These are phyloP conservation scores for Paspalum notatum DNA, from an alignment of 176 grass and related monocot genomes.

Conservation along the genomic window DNA sequence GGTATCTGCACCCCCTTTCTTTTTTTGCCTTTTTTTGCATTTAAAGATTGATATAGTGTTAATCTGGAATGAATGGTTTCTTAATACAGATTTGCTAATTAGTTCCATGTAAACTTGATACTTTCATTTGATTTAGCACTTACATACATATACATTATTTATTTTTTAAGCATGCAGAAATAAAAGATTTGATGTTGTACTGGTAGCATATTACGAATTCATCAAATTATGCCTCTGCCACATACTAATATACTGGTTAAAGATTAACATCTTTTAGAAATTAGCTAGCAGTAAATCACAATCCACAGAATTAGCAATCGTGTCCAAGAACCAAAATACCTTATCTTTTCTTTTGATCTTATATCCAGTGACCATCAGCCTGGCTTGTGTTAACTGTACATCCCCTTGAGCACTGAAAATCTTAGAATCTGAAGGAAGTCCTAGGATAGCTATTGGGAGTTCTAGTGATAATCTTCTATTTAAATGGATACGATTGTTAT, in stretches of 20 bases:
- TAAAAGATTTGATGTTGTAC: background rate
- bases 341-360: background rate
- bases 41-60: background rate
- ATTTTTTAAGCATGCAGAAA: background rate
- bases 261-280: background rate
- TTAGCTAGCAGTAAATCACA: background rate
- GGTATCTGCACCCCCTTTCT: background rate
- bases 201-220: background rate
- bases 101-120: background rate
- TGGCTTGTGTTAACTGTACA: background rate
- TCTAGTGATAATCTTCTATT: background rate
- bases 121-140: conserved; percentile 1
- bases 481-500: background rate
- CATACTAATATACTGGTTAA: background rate
- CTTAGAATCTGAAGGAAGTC: background rate
- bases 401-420: background rate
- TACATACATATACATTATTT: background rate
- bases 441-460: conserved; percentile 7
- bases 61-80: background rate
- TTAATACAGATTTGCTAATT: background rate
- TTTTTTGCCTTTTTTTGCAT: background rate
- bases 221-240: background rate
- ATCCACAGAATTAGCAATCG: background rate
- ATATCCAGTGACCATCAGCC: background rate
- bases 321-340: background rate